Evolutionary conservation across 2,329 filamentous ascomycete genomes (phyloP).

Genomic region (Colletotrichum viniferum): DNA sequence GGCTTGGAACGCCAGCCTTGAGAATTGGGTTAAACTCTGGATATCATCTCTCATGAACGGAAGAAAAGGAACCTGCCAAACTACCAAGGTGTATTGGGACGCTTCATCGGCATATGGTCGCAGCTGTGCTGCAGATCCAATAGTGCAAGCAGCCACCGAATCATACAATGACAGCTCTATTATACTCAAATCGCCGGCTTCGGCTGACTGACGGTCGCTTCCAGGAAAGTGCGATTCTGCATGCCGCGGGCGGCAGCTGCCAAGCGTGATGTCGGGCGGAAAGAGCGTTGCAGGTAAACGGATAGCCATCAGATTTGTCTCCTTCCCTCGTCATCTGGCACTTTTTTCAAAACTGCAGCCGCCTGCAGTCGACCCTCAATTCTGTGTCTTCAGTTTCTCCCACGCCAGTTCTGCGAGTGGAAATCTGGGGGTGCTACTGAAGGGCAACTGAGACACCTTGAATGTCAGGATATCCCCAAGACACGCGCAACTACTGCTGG

Average conservation of each 20-base stretch:
- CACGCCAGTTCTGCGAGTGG: not conserved
- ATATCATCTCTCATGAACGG: slow-evolving; percentile 1
- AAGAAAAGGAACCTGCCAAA: not conserved
- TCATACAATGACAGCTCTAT: not conserved
- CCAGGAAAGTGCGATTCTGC: not conserved
- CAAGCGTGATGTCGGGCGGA: not conserved
- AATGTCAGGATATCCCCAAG: slow-evolving; percentile 3
- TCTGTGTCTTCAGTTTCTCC: not conserved
- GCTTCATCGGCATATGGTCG: not conserved
- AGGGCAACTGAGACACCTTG: slow-evolving; percentile 12
- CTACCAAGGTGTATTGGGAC: not conserved
- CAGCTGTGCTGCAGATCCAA: not conserved
- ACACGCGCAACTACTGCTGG: not conserved
- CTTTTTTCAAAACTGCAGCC: not conserved
- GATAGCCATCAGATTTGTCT: not conserved
- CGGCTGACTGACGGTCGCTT: not conserved
- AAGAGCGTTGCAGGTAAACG: not conserved
- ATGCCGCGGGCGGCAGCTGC: not conserved
- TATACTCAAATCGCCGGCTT: not conserved
- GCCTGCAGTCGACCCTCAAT: not conserved
- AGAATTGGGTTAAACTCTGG: slow-evolving; percentile 6
- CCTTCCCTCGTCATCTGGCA: not conserved
- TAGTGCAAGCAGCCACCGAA: not conserved
- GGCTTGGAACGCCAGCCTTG: not conserved
- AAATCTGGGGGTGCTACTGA: not conserved